A percentile compares a stretch with the other conserved stretches of the same genome.
phyloP scores from a whole-genome alignment of 805 yeast genomes.

The Metschnikowia aberdeeniae region DNA sequence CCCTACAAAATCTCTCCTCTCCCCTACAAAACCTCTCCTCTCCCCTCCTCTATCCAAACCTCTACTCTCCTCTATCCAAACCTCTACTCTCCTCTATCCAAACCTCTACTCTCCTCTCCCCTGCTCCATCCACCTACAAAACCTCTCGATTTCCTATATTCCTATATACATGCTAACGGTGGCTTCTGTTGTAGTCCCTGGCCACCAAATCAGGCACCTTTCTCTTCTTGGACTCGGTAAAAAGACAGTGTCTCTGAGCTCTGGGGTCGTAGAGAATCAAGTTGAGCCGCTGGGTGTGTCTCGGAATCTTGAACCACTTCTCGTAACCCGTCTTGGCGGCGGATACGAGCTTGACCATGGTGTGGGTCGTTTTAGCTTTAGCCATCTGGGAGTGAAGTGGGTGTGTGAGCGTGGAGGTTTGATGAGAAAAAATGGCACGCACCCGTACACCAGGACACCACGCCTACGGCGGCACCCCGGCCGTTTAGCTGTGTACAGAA shows the following conservation, averaged over 20 bases:
- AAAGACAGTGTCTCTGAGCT: constrained; percentile 87
- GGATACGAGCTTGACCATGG: constrained; percentile 81
- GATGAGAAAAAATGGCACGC: constrained; percentile 4
- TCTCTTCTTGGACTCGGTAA: constrained; percentile 85
- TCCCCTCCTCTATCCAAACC: no score
- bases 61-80: no score
- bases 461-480: no score
- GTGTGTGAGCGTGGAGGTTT: background rate
- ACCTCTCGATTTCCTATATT: background rate
- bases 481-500: no score
- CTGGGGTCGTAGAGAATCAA: constrained; percentile 49
- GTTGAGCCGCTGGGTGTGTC: constrained; percentile 73
- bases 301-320: constrained; percentile 74
- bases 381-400: constrained; percentile 11
- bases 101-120: no score
- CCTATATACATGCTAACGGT: constrained; percentile 17
- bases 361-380: constrained; percentile 68
- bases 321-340: constrained; percentile 87
- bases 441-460: background rate
- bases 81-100: no score
- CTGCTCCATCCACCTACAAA: no score
- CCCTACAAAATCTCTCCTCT: no score
- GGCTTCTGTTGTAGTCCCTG: constrained; percentile 31
- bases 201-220: constrained; percentile 53
- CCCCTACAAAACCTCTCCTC: no score